Evolutionary conservation across 768 basidiomycete genomes (phyloP).

Genomic region (Rubroboletus pulcherrimus): DNA sequence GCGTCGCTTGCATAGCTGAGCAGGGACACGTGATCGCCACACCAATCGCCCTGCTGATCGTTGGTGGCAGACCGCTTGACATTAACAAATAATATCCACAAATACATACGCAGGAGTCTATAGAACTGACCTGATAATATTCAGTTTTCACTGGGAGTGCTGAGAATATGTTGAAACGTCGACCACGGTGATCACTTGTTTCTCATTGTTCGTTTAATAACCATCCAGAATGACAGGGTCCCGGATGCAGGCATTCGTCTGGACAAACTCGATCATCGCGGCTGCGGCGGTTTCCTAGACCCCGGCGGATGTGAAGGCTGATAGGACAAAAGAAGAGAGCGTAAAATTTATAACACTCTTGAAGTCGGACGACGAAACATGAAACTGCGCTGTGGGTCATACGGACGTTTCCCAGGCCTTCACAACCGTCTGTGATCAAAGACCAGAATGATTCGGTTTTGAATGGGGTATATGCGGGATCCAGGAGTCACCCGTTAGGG

Average conservation of each 20-base stretch:
- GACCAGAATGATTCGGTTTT: neutral
- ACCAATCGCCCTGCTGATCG: too few species aligned
- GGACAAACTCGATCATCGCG: neutral
- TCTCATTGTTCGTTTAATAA: neutral
- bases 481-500: neutral
- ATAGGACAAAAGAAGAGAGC: neutral
- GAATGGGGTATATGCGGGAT: neutral
- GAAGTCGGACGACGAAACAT: neutral
- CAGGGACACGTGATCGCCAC: too few species aligned
- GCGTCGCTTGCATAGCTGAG: too few species aligned
- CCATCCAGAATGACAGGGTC: neutral
- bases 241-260: neutral
- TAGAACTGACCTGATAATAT: too few species aligned
- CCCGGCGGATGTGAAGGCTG: neutral
- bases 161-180: too few species aligned
- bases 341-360: neutral
- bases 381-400: neutral
- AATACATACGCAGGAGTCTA: too few species aligned
- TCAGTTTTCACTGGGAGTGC: too few species aligned
- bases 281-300: neutral
- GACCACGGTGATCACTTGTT: too few species aligned
- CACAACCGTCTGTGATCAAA: neutral
- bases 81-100: too few species aligned
- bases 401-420: neutral
- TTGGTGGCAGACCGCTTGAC: too few species aligned